A percentile compares a stretch with the other conserved stretches of the same genome.
phyloP scores from a whole-genome alignment of 768 basidiomycete species.

The Kwoniella dejecticola region DNA sequence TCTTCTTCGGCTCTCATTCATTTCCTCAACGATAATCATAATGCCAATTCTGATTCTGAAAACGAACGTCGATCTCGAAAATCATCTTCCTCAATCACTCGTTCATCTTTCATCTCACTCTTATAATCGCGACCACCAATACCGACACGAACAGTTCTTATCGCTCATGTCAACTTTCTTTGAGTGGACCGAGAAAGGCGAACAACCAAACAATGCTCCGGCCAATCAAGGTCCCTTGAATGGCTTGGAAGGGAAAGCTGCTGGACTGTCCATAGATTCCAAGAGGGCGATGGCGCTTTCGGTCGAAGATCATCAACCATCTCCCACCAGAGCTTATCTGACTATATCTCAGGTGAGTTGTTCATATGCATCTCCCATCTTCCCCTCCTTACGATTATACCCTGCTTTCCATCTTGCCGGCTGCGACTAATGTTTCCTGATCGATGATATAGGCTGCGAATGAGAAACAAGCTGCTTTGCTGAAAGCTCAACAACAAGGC shows the following conservation, averaged over 20 bases:
- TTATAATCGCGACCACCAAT: not conserved
- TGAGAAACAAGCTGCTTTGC: slow-evolving; percentile 47
- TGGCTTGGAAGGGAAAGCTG: slow-evolving; percentile 22
- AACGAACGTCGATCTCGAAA: not conserved
- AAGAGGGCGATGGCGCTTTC: slow-evolving; percentile 13
- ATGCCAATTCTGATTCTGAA: not conserved
- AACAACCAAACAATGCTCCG: not conserved
- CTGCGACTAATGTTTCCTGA: not conserved
- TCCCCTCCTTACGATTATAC: not conserved
- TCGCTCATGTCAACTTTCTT: slow-evolving; percentile 47
- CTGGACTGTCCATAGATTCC: slow-evolving; percentile 23
- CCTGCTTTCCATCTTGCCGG: not conserved
- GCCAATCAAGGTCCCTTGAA: not conserved
- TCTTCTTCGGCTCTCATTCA: not conserved
- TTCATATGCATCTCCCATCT: no score
- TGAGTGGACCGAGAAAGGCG: slow-evolving; percentile 39
- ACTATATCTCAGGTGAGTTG: slow-evolving; percentile 56
- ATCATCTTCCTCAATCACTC: not conserved
- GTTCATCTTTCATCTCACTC: slow-evolving; percentile 5
- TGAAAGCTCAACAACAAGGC: slow-evolving; percentile 7
- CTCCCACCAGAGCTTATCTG: slow-evolving; percentile 51
- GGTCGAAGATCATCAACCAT: slow-evolving; percentile 28
- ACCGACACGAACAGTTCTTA: slow-evolving; percentile 39
- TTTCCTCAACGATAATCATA: slow-evolving; percentile 3
- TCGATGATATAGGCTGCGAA: slow-evolving; percentile 43